Evolutionary conservation across 306 rosid species (phyloP).

Genomic region (Quercus agrifolia): DNA sequence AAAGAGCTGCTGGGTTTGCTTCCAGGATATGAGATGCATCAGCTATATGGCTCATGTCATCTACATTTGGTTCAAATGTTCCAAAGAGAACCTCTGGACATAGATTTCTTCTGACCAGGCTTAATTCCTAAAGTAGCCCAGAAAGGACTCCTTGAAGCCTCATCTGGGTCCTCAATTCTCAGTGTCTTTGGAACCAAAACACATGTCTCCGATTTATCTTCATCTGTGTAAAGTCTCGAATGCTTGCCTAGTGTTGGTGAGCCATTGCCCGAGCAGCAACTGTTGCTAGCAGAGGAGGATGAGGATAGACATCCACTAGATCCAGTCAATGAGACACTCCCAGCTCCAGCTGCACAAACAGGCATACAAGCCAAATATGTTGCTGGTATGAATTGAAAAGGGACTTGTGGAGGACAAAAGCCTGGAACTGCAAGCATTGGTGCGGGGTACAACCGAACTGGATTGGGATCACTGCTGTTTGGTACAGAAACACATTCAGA

Average conservation of each 20-base stretch:
- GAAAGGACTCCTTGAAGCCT: conserved; percentile 40
- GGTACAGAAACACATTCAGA: conserved; percentile 17
- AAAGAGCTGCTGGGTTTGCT: conserved; percentile 38
- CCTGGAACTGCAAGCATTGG: conserved; percentile 50
- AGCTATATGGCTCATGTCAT: conserved; percentile 25
- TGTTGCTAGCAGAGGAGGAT: conserved; percentile 37
- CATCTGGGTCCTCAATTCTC: conserved; percentile 39
- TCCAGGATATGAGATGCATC: conserved; percentile 39
- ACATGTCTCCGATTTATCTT: conserved; percentile 39
- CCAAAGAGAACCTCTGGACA: conserved; percentile 14
- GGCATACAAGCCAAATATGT: conserved; percentile 46
- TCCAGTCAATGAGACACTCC: conserved; percentile 27
- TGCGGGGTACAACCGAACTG: conserved; percentile 44
- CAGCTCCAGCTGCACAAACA: conserved; percentile 28
- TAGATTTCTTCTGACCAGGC: conserved; percentile 14
- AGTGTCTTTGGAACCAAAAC: conserved; percentile 42
- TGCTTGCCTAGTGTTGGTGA: conserved; percentile 59
- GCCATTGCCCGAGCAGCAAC: conserved; percentile 40
- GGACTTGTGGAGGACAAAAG: conserved; percentile 35
- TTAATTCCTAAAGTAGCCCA: conserved; percentile 32
- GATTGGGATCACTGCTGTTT: conserved; percentile 15
- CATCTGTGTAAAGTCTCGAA: conserved; percentile 39
- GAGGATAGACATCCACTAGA: conserved; percentile 43
- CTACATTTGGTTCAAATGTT: conserved; percentile 23
- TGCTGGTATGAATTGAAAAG: conserved; percentile 46